A percentile compares a stretch with the other conserved stretches of the same genome.
These are phyloP conservation scores for Tremella yokohamensis DNA, from an alignment of 768 basidiomycete genomes.

Conservation along the genomic window DNA sequence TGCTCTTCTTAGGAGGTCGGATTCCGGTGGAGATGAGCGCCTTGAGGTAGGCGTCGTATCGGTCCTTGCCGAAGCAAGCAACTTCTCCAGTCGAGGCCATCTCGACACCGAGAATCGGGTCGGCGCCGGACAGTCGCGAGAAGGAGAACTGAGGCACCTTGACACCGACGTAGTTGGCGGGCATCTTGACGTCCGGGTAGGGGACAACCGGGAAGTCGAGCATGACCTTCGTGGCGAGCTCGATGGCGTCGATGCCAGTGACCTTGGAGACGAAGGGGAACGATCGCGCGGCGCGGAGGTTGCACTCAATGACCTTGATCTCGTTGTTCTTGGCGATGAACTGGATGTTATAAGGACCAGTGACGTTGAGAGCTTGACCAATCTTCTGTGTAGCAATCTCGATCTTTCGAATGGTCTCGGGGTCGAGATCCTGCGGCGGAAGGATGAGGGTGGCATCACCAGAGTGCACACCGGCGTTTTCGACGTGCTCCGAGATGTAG, in stretches of 20 bases:
- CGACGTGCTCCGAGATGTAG: conserved; percentile 98
- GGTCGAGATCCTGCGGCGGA: conserved; percentile 96
- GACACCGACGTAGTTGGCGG: conserved; percentile 91
- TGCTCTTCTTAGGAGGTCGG: conserved; percentile 91
- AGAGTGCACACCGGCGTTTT: conserved; percentile 98
- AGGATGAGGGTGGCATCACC: conserved; percentile 98
- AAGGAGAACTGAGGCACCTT: conserved; percentile 99
- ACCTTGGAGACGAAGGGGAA: conserved; percentile 99
- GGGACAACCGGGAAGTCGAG: conserved; percentile 80
- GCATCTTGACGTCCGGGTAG: conserved; percentile 83
- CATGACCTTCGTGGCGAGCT: conserved; percentile 99
- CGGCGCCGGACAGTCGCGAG: conserved; percentile 90
- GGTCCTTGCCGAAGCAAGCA: conserved; percentile 95
- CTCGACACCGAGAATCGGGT: conserved; percentile 95
- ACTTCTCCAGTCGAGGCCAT: conserved; percentile 99
- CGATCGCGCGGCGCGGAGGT: conserved; percentile 91
- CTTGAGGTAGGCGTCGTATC: conserved; percentile 98
- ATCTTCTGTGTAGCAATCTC: conserved; percentile 97
- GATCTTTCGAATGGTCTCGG: conserved; percentile 90
- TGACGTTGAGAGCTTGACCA: conserved; percentile 93
- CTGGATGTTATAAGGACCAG: conserved; percentile 98
- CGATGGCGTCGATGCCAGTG: conserved; percentile 94
- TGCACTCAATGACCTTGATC: conserved; percentile 99
- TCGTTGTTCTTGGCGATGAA: conserved; percentile 99
- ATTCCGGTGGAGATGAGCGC: conserved; percentile 95